A percentile compares a stretch with the other conserved stretches of the same genome.
phyloP scores from a whole-genome alignment of 73 alveolate species.

The Paramecium primaurelia region DNA sequence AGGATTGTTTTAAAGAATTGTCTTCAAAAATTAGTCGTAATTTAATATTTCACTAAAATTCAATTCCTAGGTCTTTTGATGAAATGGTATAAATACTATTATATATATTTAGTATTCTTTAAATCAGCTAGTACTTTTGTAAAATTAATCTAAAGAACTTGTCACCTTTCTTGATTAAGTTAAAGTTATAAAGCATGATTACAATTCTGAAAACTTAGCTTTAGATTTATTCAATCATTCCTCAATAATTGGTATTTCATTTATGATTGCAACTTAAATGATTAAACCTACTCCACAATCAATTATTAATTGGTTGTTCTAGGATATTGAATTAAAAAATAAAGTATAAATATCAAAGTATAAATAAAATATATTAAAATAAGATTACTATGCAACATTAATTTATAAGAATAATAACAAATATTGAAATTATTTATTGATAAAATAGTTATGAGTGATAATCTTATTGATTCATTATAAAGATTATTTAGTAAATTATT shows the following conservation, averaged over 20 bases:
- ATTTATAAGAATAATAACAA: not conserved
- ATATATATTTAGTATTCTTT: not conserved
- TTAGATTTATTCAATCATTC: not conserved
- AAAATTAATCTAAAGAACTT: not conserved
- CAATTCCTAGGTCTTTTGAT: slow-evolving; percentile 18
- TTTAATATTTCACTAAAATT: not conserved
- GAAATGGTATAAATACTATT: not conserved
- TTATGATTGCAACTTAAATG: not conserved
- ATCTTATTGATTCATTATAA: not conserved
- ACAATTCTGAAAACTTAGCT: not conserved
- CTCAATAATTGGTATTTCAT: not conserved
- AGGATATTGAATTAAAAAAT: not conserved
- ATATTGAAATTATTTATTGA: not conserved
- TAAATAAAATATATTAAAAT: not conserved
- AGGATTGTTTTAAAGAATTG: not conserved
- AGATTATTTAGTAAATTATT: not conserved
- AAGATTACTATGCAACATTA: not conserved
- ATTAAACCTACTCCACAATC: slow-evolving; percentile 1
- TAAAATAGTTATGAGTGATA: not conserved
- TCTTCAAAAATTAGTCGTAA: not conserved
- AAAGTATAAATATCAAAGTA: not conserved
- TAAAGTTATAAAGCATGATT: not conserved
- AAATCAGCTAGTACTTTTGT: not conserved
- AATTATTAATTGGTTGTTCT: not conserved
- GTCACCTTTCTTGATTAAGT: not conserved